phyloP scores from a whole-genome alignment of 495 filamentous ascomycete genomes.

The Cryomyces minteri region DNA sequence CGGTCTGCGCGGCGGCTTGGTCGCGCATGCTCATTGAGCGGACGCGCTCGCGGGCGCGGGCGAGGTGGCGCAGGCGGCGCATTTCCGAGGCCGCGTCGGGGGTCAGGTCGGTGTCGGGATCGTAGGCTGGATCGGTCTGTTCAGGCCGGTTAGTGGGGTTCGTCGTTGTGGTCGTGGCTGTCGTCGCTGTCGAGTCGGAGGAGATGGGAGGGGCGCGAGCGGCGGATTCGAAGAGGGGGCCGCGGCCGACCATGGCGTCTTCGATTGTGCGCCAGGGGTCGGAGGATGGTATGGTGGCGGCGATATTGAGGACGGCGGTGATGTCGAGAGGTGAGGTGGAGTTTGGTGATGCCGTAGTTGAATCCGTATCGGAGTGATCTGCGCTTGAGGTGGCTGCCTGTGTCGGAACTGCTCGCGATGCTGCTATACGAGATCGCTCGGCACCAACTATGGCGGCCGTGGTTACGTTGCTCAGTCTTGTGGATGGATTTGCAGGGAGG shows the following conservation, averaged over 20 bases:
- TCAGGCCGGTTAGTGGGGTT: neutral
- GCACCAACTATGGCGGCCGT: no score
- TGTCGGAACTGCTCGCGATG: no score
- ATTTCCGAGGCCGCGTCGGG: slow-evolving; percentile 1
- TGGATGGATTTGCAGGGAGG: no score
- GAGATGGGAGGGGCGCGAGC: neutral
- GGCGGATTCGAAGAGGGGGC: slow-evolving; percentile 9
- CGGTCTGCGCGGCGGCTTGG: neutral
- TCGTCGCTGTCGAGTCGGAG: neutral
- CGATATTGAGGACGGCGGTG: neutral
- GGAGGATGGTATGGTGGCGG: neutral
- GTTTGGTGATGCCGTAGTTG: no score
- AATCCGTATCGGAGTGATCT: no score
- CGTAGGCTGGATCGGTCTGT: neutral
- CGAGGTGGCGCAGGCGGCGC: slow-evolving; percentile 11
- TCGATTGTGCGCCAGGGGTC: slow-evolving; percentile 29
- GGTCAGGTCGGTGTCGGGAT: no score
- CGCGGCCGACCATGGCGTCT: slow-evolving; percentile 14
- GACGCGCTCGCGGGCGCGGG: slow-evolving; percentile 9
- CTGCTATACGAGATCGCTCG: no score
- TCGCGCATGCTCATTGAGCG: neutral
- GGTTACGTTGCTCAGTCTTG: no score
- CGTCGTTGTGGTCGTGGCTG: neutral
- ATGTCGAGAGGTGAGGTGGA: neutral
- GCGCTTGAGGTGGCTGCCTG: no score